Evolutionary conservation across 176 grass and related monocot genomes (phyloP).

Genomic region (Avena atlantica): DNA sequence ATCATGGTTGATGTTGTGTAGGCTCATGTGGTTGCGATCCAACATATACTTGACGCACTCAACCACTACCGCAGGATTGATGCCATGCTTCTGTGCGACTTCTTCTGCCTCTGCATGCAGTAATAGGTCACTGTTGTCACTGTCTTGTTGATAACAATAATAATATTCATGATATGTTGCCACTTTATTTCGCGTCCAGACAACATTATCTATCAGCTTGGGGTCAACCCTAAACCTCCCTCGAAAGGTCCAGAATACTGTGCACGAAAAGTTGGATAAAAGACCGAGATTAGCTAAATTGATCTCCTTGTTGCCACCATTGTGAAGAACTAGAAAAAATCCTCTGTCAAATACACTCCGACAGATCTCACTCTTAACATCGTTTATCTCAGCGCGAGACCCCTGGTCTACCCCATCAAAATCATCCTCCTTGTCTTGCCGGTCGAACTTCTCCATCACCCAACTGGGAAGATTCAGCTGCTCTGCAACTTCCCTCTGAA

Average conservation of each 20-base stretch:
- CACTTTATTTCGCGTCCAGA: not conserved
- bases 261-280: not conserved
- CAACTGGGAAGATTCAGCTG: not conserved
- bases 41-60: not conserved
- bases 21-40: not conserved
- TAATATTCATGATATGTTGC: not conserved
- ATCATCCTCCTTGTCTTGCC: not conserved
- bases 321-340: not conserved
- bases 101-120: not conserved
- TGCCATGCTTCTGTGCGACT: not conserved
- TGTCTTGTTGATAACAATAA: not conserved
- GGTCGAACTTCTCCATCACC: not conserved
- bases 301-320: not conserved
- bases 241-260: not conserved
- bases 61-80: not conserved
- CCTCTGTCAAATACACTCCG: not conserved
- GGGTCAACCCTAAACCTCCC: not conserved
- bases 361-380: not conserved
- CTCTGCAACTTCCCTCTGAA: not conserved
- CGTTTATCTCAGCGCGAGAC: rapidly evolving
- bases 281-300: not conserved
- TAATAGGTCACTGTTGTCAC: not conserved
- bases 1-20: not conserved
- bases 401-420: not conserved
- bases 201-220: not conserved